Evolutionary conservation across 73 alveolate species (phyloP), one percentile per base, ranked within the genome.

Genomic region (Uronychia binucleata): DNA sequence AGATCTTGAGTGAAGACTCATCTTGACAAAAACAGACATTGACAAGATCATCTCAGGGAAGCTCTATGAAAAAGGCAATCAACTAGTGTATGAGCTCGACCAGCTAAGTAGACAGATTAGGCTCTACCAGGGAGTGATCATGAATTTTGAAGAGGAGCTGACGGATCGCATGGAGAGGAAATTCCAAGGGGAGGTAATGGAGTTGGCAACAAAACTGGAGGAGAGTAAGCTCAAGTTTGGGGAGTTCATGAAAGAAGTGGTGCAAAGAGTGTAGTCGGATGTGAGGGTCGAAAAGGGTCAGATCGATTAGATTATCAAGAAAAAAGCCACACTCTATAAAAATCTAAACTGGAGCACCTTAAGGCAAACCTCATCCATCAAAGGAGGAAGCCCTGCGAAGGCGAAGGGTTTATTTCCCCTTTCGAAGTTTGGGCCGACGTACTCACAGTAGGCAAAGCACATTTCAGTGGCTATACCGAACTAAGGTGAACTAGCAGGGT

Each of bases 71-170:
- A 77, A 67, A 33, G 92, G 92, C 0, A 86, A 86, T 59, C 59
- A 78, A 29, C 31, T 86, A 59, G 83, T 86, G 13, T 86, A 86
- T 78, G 92, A 86, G 60, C 83, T 86, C 0, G 92, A 86, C 46
- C 31, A 60, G 25, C 13, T 34, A 31, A 78, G 79, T 1, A n/a
- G 92, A 14, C 34, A 86, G 78, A 80, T 86, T 19, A 77, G 92
- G 78, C 58, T 86, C 34, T 28, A 58, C 27, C 77, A 86, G 74
- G 92, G 78, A 31, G 58, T 76, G 79, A 79, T 86, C 0, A 31
- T 30, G 67, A 58, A 30, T 27, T 29, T 86, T 82, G 92, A 86
- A 58, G 33, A 59, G 58, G 57, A 78, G 26, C 82, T 86, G 25
- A 77, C 83, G 13, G 92, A 86, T 19, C 31, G 59, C 26, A 86